These are phyloP conservation scores for Saturnispora saitoi DNA, from an alignment of 805 yeast genomes.

Conservation along the genomic window DNA sequence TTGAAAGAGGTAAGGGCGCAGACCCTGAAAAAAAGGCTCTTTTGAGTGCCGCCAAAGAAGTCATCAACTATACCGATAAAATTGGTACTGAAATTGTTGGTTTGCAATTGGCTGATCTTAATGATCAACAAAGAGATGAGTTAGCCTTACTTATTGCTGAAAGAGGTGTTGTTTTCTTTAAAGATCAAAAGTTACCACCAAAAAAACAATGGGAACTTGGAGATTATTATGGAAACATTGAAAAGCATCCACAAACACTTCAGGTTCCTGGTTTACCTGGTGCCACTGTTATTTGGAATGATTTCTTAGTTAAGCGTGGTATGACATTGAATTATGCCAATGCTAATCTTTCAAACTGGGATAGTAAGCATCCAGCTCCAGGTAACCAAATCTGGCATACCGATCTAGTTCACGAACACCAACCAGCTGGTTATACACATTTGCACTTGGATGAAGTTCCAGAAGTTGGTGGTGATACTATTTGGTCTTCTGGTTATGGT, in stretches of 20 bases:
- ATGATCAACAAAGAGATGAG: constrained; percentile 37
- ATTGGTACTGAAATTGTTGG: neutral
- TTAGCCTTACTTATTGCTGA: constrained; percentile 39
- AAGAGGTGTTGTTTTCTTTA: constrained; percentile 43
- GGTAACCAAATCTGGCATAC: constrained; percentile 39
- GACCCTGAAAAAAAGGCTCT: constrained; percentile 24
- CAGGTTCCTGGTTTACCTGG: constrained; percentile 33
- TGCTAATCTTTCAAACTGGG: constrained; percentile 15
- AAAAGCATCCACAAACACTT: constrained; percentile 30
- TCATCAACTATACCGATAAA: neutral
- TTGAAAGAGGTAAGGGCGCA: constrained; percentile 29
- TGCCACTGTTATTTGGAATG: constrained; percentile 15
- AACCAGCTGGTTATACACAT: constrained; percentile 48
- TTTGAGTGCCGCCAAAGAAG: neutral
- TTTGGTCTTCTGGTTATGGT: constrained; percentile 47
- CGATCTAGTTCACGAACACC: constrained; percentile 42
- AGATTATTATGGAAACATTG: constrained; percentile 36
- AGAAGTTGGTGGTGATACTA: constrained; percentile 45
- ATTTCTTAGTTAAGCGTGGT: constrained; percentile 24
- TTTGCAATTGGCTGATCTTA: constrained; percentile 28
- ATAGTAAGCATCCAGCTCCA: constrained; percentile 5
- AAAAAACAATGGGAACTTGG: constrained; percentile 24
- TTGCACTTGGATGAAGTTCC: constrained; percentile 44
- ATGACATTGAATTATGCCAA: constrained; percentile 14
- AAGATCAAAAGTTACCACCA: constrained; percentile 38